Evolutionary conservation across 2,329 filamentous ascomycete species (phyloP).

Genomic region (Ceratocystis huliohia): DNA sequence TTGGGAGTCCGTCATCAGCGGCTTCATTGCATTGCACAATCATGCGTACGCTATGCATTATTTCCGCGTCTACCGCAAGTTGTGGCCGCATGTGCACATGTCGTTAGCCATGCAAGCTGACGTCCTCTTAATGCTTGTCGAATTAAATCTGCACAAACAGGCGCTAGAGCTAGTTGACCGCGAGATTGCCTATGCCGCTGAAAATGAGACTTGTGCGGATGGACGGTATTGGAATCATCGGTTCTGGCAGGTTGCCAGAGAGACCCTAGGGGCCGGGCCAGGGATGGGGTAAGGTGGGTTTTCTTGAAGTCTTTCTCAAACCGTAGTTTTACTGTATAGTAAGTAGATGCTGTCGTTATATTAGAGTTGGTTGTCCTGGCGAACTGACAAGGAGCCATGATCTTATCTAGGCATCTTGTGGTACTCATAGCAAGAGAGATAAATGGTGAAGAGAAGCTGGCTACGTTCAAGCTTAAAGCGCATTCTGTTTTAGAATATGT

Average conservation of each 20-base stretch:
- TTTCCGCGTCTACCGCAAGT: constrained; percentile 36
- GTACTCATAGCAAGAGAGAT: no score
- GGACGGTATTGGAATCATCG: constrained; percentile 36
- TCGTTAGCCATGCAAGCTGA: constrained; percentile 34
- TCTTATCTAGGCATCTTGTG: no score
- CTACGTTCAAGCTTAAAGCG: no score
- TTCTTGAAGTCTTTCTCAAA: neutral
- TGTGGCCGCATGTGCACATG: constrained; percentile 32
- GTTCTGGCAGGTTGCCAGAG: constrained; percentile 38
- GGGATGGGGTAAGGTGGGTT: neutral
- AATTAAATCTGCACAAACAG: constrained; percentile 23
- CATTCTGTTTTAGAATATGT: neutral
- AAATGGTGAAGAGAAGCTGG: no score
- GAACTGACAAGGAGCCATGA: no score
- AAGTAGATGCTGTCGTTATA: no score
- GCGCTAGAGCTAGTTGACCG: constrained; percentile 28
- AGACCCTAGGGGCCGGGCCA: constrained; percentile 23
- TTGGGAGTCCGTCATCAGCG: constrained; percentile 58
- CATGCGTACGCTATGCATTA: constrained; percentile 32
- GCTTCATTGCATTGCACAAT: constrained; percentile 46
- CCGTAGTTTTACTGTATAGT: no score
- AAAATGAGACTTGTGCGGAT: constrained; percentile 22
- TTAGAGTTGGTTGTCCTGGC: no score
- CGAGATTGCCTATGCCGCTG: constrained; percentile 24
- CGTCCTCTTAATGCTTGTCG: constrained; percentile 30